Evolutionary conservation across 495 filamentous ascomycete species (phyloP).

Genomic region (Thozetella sp.): DNA sequence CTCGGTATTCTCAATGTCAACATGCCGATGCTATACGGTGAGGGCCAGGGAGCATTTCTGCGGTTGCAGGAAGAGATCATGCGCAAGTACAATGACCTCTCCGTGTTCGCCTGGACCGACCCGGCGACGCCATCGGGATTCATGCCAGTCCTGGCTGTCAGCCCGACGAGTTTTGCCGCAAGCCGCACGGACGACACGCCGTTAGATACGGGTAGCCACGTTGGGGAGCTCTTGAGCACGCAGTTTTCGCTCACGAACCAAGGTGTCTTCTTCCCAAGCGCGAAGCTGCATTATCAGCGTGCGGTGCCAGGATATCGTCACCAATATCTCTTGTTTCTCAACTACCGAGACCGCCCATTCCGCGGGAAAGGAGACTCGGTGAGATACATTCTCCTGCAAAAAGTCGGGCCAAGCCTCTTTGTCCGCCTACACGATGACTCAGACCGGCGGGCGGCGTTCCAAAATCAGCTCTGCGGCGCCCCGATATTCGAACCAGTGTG

Average conservation of each 20-base stretch:
- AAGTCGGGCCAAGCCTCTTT: background rate
- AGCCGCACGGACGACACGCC: no score
- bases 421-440: background rate
- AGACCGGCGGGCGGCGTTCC: background rate
- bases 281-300: background rate
- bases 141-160: no score
- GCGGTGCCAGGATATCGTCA: background rate
- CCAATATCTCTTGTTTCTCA: background rate
- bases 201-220: no score
- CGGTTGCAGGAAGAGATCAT: no score
- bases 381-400: background rate
- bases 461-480: background rate
- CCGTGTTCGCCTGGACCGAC: no score
- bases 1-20: no score
- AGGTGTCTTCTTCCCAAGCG: background rate
- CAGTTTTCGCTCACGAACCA: conserved; percentile 38
- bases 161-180: no score
- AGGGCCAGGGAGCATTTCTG: no score
- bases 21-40: no score
- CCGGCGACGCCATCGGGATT: no score
- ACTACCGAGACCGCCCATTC: background rate
- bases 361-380: background rate
- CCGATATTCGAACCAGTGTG: background rate
- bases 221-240: no score
- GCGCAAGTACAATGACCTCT: no score